These are phyloP conservation scores for Musa itinerans DNA, from an alignment of 176 grass and related monocot genomes.

Conservation along the genomic window DNA sequence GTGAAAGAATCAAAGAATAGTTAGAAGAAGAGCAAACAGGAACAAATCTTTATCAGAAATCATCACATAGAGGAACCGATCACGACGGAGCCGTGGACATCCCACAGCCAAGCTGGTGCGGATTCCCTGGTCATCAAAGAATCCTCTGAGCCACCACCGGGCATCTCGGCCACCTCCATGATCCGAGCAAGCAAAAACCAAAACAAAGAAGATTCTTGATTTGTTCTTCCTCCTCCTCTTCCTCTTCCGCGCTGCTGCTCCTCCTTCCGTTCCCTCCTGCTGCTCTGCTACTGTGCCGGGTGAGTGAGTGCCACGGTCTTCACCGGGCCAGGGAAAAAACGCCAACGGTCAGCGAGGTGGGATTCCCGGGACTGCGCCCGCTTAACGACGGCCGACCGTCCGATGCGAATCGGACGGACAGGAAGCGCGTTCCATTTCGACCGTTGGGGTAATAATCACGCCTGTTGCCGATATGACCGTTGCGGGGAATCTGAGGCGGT, in stretches of 20 bases:
- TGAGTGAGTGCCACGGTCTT: neutral
- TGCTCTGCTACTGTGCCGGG: neutral
- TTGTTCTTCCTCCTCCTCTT: neutral
- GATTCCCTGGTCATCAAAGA: conserved; percentile 13
- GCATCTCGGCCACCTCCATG: conserved; percentile 39
- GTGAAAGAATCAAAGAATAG: conserved; percentile 93
- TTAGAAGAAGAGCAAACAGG: neutral
- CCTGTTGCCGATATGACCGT: conserved; percentile 68
- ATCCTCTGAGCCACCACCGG: conserved; percentile 15
- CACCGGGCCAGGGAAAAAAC: conserved; percentile 6
- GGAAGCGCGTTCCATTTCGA: conserved; percentile 31
- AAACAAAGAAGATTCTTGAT: conserved; percentile 6
- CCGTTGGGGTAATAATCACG: conserved; percentile 35
- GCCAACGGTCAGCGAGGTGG: conserved; percentile 12
- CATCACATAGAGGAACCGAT: conserved; percentile 26
- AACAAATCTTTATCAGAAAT: conserved; percentile 23
- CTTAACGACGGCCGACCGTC: neutral
- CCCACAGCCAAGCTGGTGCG: conserved; percentile 41
- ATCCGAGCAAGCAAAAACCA: neutral
- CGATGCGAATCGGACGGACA: conserved; percentile 36
- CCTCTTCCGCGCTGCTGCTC: neutral
- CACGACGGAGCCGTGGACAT: conserved; percentile 31
- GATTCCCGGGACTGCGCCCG: conserved; percentile 17
- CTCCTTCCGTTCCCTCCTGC: neutral
- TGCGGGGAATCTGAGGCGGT: conserved; percentile 4